phyloP scores from a whole-genome alignment of 768 basidiomycete genomes.

The Candolleomyces eurysporus region DNA sequence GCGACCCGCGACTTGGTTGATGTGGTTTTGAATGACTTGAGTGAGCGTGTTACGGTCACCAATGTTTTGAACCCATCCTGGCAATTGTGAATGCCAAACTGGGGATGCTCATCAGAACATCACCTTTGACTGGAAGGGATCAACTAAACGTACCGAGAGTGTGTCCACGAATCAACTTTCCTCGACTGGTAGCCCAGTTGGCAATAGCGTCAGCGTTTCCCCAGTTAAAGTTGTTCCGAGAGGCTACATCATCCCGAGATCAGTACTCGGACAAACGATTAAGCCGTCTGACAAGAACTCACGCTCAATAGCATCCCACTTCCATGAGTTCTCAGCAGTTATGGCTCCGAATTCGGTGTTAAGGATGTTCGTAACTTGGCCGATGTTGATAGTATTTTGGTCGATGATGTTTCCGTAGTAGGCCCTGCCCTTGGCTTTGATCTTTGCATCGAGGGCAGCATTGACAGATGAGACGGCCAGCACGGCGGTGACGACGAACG shows the following conservation, averaged over 20 bases:
- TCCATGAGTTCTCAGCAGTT: constrained; percentile 33
- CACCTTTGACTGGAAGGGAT: background rate
- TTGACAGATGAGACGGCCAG: constrained; percentile 7
- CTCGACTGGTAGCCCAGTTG: constrained; percentile 38
- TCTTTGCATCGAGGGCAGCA: constrained; percentile 25
- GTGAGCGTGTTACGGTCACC: constrained; percentile 28
- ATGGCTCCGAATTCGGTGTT: constrained; percentile 38
- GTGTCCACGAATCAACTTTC: constrained; percentile 40
- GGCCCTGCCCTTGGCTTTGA: constrained; percentile 30
- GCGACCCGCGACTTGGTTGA: constrained; percentile 33
- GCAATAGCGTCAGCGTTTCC: constrained; percentile 36
- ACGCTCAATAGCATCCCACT: constrained; percentile 43
- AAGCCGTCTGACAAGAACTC: constrained; percentile 3
- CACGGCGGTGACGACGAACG: background rate
- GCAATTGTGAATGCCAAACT: constrained; percentile 32
- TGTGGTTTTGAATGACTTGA: constrained; percentile 36
- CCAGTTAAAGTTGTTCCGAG: constrained; percentile 32
- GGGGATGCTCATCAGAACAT: background rate
- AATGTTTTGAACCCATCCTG: constrained; percentile 29
- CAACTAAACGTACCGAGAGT: constrained; percentile 26
- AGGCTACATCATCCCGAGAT: constrained; percentile 16
- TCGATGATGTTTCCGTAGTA: constrained; percentile 28
- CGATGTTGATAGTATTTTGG: constrained; percentile 28
- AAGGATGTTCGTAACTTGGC: constrained; percentile 28
- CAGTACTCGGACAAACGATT: background rate